Evolutionary conservation across 2,329 filamentous ascomycete species (phyloP), one percentile per base, ranked within the genome.

Genomic region (Cladosporium sp.): DNA sequence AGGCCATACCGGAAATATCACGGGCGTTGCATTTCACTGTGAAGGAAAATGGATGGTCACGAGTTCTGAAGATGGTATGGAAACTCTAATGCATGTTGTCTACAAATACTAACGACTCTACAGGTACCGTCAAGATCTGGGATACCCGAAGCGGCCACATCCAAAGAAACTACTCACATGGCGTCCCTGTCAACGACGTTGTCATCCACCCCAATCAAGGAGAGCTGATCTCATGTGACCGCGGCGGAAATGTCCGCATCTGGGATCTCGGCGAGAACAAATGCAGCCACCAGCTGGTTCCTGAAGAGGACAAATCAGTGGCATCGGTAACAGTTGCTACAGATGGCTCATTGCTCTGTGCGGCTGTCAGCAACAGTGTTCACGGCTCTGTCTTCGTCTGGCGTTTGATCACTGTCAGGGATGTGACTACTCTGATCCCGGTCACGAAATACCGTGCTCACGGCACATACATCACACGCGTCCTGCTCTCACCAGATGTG

Each of bases 31-130:
- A 11, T 99, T 99, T 73, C 94, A 99, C 74, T 97, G 93, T 73
- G 94, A 99, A 75, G 92, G 93, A 11, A 99, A 99, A 78, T 99
- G 94, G 94, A 97, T 99, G 90, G 94, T 97, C 17, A 99, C 94
- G 9, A 95, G 89, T 74, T 96, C 90, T 49, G 94, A 99, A 75
- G 94, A 99, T 71, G 90, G 92, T 68, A 55, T 4, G 59, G 47
- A 28, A 42, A 51, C 17, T 25, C 25, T 51, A 39, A 39, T 25
- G 19, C 34, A 28, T n/a, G 8, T 5, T 14, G 17, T n/a, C 25
- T 34, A 28, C 51, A 55, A 2, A 43, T 20, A 17, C 17, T 40
- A 20, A 66, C 22, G 36, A 11, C 3, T 19, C 34, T 43, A 3
- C 43, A 72, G 69, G 70, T 12, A 96, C 91, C 0, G 92, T 97